Conservation (phyloP, 129 eudicot species). For the Saposhnikovia divaricata region DNA sequence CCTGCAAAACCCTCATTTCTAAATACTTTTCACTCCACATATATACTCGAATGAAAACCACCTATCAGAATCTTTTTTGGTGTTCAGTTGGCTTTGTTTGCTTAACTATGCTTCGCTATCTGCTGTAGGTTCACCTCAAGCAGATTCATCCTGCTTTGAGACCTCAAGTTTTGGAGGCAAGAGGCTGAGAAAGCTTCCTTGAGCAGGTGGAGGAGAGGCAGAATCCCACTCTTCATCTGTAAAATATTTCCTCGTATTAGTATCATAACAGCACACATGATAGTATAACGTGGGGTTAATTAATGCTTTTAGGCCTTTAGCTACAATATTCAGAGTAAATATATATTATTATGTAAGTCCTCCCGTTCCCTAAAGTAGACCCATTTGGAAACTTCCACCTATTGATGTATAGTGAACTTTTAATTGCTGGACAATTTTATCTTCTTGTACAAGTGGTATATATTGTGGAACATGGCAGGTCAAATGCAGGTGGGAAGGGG, state of each 20-base stretch:
- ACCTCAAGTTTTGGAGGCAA: slow-evolving; percentile 5
- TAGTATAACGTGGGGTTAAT: not conserved
- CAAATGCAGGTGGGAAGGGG: not conserved
- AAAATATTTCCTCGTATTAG: not conserved
- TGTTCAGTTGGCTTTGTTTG: no score
- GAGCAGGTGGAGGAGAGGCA: slow-evolving; percentile 3
- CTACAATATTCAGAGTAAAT: not conserved
- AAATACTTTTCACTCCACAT: slow-evolving; percentile 4
- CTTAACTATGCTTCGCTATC: slow-evolving; percentile 4
- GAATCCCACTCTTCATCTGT: slow-evolving; percentile 13
- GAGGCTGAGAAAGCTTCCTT: slow-evolving; percentile 12
- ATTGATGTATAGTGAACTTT: no score
- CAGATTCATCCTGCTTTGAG: slow-evolving; percentile 8
- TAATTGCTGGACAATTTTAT: not conserved
- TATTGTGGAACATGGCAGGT: not conserved
- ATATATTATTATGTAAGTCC: not conserved
- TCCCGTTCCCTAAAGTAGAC: not conserved
- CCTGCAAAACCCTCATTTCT: slow-evolving; percentile 8
- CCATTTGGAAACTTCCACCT: not conserved
- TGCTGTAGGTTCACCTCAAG: slow-evolving; percentile 4
- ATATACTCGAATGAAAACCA: no score
- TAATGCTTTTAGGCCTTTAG: not conserved
- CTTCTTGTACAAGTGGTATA: not conserved
- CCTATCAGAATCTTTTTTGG: no score
- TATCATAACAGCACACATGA: not conserved